phyloP scores from a whole-genome alignment of 1,139 yeast genomes.

The Lodderomyces margitis region DNA sequence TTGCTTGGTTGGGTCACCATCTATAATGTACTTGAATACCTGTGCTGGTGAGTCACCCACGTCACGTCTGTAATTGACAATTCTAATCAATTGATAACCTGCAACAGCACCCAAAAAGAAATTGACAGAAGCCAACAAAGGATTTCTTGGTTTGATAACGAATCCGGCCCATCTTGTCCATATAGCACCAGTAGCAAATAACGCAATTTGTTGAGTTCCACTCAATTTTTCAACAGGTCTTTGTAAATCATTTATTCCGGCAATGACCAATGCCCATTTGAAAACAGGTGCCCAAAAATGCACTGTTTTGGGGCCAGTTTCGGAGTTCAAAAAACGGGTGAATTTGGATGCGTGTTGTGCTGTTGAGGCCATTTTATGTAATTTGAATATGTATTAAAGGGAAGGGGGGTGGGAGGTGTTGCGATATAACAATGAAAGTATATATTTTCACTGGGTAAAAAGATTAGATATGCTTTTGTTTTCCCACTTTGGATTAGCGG shows the following conservation, averaged over 20 bases:
- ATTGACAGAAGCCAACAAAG: slow-evolving; percentile 86
- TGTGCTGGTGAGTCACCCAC: slow-evolving; percentile 51
- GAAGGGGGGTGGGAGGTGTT: background rate
- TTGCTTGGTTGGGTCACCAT: slow-evolving; percentile 36
- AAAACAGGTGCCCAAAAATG: slow-evolving; percentile 83
- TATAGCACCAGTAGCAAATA: slow-evolving; percentile 87
- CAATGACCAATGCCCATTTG: slow-evolving; percentile 87
- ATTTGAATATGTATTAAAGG: background rate
- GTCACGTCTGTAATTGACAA: slow-evolving; percentile 58
- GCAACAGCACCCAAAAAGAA: slow-evolving; percentile 92
- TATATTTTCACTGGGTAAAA: too few relatives aligned
- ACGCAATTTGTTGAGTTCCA: slow-evolving; percentile 89
- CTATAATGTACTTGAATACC: slow-evolving; percentile 55
- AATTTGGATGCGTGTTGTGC: slow-evolving; percentile 58
- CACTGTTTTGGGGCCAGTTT: slow-evolving; percentile 92
- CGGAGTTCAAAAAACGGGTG: slow-evolving; percentile 71
- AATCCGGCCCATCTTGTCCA: slow-evolving; percentile 98
- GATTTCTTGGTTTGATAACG: slow-evolving; percentile 86
- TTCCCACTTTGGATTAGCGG: too few relatives aligned
- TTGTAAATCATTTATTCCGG: slow-evolving; percentile 81
- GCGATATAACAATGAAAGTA: too few relatives aligned
- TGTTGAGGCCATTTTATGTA: slow-evolving; percentile 37
- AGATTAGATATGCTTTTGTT: too few relatives aligned
- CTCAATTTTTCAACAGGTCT: slow-evolving; percentile 91
- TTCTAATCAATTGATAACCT: slow-evolving; percentile 75